A percentile compares a stretch with the other conserved stretches of the same genome.
Evolutionary conservation across 805 yeast species (phyloP).

Genomic region (Candida xiaguanensis): DNA sequence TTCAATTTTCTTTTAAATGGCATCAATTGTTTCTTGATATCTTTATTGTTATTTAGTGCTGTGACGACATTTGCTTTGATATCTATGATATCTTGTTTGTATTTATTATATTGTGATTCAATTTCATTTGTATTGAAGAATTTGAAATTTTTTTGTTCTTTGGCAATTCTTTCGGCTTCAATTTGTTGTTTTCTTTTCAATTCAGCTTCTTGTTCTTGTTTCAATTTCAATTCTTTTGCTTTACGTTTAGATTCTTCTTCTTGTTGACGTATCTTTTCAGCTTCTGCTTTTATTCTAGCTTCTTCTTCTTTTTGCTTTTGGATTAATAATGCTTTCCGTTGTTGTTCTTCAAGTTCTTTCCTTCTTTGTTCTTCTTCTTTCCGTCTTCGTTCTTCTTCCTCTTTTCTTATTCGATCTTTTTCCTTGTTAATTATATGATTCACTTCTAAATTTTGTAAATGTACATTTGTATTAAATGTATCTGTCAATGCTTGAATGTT

Average conservation of each 20-base stretch:
- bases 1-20: conserved; percentile 73
- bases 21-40: conserved; percentile 49
- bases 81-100: conserved; percentile 49
- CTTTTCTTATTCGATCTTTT: conserved; percentile 18
- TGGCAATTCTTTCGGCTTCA: conserved; percentile 16
- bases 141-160: conserved; percentile 23
- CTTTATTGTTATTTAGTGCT: conserved; percentile 49
- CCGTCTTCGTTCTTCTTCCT: conserved; percentile 13
- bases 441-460: conserved; percentile 16
- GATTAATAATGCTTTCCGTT: conserved; percentile 15
- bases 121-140: conserved; percentile 32
- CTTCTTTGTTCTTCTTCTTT: conserved; percentile 21
- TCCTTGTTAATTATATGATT: conserved; percentile 15
- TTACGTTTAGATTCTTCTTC: conserved; percentile 7
- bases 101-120: conserved; percentile 42
- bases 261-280: no score
- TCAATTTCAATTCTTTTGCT: conserved; percentile 12
- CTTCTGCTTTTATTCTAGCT: conserved; percentile 14
- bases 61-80: conserved; percentile 60
- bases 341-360: conserved; percentile 12
- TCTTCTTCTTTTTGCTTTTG: conserved; percentile 10
- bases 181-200: conserved; percentile 16
- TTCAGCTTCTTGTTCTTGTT: conserved; percentile 15
- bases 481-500: conserved; percentile 3
- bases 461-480: conserved; percentile 8